phyloP scores from a whole-genome alignment of 2,329 filamentous ascomycete species.

The Monosporascus sp. region DNA sequence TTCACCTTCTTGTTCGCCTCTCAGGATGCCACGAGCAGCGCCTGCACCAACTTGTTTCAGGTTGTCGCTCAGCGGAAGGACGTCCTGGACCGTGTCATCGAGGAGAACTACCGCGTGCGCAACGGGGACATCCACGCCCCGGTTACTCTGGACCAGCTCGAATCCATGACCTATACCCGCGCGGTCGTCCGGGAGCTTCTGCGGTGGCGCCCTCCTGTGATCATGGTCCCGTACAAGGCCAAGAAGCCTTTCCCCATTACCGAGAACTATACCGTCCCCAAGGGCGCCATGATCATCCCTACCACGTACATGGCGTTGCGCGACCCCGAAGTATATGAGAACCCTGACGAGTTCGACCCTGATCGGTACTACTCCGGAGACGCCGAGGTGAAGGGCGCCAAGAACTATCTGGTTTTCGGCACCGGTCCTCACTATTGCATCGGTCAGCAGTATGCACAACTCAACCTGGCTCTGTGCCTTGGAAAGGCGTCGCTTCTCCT shows the following conservation, averaged over 20 bases:
- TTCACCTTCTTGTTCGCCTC: conserved; percentile 98
- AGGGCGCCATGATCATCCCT: conserved; percentile 91
- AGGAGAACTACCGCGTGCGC: conserved; percentile 77
- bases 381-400: conserved; percentile 76
- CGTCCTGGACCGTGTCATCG: conserved; percentile 79
- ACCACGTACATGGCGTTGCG: conserved; percentile 86
- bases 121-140: conserved; percentile 67
- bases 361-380: conserved; percentile 88
- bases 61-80: conserved; percentile 91
- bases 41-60: conserved; percentile 93
- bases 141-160: conserved; percentile 78
- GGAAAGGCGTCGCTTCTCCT: conserved; percentile 84
- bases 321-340: conserved; percentile 86
- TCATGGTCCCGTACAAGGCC: conserved; percentile 92
- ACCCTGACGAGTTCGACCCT: conserved; percentile 83
- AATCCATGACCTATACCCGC: conserved; percentile 83
- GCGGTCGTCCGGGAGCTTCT: conserved; percentile 88
- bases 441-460: conserved; percentile 84
- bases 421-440: conserved; percentile 95
- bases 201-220: conserved; percentile 89
- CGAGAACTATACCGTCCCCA: conserved; percentile 82
- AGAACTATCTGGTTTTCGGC: conserved; percentile 97
- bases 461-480: conserved; percentile 83
- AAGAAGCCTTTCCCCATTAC: conserved; percentile 96
- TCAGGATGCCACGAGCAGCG: conserved; percentile 93